Percentiles rank a stretch among this genome's conserved stretches.
Evolutionary conservation across 441 rosid species (phyloP).

Genomic region (Brassica balearica): DNA sequence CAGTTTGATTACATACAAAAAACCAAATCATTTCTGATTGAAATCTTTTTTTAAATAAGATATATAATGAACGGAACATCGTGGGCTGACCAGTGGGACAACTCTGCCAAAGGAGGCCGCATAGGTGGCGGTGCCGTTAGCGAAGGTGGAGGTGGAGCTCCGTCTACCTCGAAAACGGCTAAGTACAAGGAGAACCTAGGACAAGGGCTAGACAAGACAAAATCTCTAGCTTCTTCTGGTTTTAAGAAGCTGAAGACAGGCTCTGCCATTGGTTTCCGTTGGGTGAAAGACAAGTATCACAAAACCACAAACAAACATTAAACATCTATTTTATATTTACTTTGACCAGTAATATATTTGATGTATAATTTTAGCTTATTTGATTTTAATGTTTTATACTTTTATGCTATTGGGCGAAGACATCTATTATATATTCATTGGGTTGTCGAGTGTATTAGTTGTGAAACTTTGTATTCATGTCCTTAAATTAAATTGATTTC

Average conservation of each 20-base stretch:
- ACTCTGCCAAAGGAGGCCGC: conserved; percentile 3
- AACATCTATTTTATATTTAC: not conserved
- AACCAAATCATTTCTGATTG: not conserved
- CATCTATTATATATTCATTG: not conserved
- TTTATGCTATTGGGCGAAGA: not conserved
- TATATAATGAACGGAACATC: not conserved
- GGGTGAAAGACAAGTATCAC: not conserved
- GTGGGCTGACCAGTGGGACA: conserved; percentile 6
- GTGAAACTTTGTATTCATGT: not conserved
- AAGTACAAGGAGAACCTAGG: not conserved
- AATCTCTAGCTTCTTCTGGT: not conserved
- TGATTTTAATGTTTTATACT: not conserved
- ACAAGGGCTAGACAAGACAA: not conserved
- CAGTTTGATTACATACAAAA: not conserved
- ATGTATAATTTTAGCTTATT: not conserved
- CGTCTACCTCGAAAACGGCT: not conserved
- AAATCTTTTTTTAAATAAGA: not conserved
- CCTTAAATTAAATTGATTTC: not conserved
- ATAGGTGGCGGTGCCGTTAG: not conserved
- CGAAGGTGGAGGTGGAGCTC: not conserved
- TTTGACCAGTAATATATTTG: not conserved
- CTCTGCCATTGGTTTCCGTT: conserved; percentile 1
- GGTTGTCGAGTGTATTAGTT: not conserved
- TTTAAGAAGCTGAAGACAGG: not conserved
- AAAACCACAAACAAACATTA: not conserved